These are phyloP conservation scores for Spiromastix sp. DNA, from an alignment of 2,329 filamentous ascomycete species.

Conservation along the genomic window DNA sequence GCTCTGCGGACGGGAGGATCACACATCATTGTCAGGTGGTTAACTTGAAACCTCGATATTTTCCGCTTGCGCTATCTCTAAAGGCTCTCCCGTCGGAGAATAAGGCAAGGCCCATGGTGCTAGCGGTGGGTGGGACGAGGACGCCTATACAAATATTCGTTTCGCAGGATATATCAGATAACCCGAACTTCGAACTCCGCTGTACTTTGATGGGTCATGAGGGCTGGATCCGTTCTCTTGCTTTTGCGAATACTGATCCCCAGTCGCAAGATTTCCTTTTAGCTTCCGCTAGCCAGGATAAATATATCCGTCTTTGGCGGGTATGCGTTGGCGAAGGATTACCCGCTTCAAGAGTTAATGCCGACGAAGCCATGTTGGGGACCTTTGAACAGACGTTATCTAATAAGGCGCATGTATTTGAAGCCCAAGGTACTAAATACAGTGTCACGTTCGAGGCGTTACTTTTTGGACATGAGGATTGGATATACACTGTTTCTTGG, in stretches of 20 bases:
- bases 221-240: slow-evolving; percentile 83
- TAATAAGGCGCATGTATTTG: slow-evolving; percentile 79
- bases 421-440: slow-evolving; percentile 51
- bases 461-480: slow-evolving; percentile 90
- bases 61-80: slow-evolving; percentile 69
- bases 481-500: slow-evolving; percentile 90
- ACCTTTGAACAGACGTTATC: slow-evolving; percentile 59
- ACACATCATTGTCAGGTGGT: slow-evolving; percentile 58
- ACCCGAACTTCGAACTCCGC: slow-evolving; percentile 53
- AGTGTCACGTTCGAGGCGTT: slow-evolving; percentile 88
- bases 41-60: slow-evolving; percentile 63
- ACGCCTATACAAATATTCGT: slow-evolving; percentile 73
- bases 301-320: slow-evolving; percentile 91
- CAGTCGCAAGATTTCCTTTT: slow-evolving; percentile 61
- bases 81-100: slow-evolving; percentile 44
- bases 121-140: slow-evolving; percentile 80
- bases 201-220: slow-evolving; percentile 82
- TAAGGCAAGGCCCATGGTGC: slow-evolving; percentile 41
- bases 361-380: slow-evolving; percentile 27
- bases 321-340: slow-evolving; percentile 61
- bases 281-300: slow-evolving; percentile 92
- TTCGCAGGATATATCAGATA: slow-evolving; percentile 34
- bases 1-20: slow-evolving; percentile 19
- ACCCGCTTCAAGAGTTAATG: slow-evolving; percentile 36
- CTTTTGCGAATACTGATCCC: slow-evolving; percentile 56